Percentiles rank a stretch among this genome's conserved stretches.
phyloP scores from a whole-genome alignment of 495 filamentous ascomycete species.

The Annulohypoxylon stygium region DNA sequence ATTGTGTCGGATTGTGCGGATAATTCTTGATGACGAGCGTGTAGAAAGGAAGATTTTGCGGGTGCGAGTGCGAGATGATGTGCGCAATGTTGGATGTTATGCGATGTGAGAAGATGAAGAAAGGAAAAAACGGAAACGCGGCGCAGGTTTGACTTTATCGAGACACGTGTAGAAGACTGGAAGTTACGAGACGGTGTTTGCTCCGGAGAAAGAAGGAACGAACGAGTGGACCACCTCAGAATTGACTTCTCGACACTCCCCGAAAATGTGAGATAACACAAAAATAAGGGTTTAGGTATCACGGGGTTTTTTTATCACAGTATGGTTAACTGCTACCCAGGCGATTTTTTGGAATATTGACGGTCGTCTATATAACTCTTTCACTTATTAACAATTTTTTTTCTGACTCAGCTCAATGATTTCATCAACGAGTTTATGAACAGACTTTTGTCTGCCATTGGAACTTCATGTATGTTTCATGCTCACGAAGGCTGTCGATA shows the following conservation, averaged over 20 bases:
- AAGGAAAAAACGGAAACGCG: background rate
- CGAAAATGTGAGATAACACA: background rate
- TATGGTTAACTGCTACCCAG: too few relatives aligned
- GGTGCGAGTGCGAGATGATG: background rate
- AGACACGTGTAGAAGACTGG: conserved; percentile 32
- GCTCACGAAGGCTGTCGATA: too few relatives aligned
- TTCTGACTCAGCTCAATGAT: too few relatives aligned
- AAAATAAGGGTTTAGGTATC: background rate
- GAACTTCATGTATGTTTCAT: too few relatives aligned
- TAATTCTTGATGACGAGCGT: conserved; percentile 24
- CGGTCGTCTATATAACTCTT: too few relatives aligned
- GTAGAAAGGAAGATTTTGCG: conserved; percentile 13
- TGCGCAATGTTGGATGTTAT: background rate
- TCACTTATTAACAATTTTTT: too few relatives aligned
- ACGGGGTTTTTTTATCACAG: too few relatives aligned
- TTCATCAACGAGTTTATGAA: too few relatives aligned
- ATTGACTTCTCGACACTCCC: too few relatives aligned
- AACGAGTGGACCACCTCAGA: conserved; percentile 4
- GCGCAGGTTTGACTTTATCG: background rate
- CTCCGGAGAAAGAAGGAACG: conserved; percentile 15
- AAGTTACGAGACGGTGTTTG: conserved; percentile 35
- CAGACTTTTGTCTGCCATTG: too few relatives aligned
- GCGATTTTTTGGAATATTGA: too few relatives aligned
- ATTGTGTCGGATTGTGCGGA: conserved; percentile 36
- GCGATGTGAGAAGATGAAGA: background rate